phyloP scores from a whole-genome alignment of 495 filamentous ascomycete genomes.

The Penicillium paxilli region DNA sequence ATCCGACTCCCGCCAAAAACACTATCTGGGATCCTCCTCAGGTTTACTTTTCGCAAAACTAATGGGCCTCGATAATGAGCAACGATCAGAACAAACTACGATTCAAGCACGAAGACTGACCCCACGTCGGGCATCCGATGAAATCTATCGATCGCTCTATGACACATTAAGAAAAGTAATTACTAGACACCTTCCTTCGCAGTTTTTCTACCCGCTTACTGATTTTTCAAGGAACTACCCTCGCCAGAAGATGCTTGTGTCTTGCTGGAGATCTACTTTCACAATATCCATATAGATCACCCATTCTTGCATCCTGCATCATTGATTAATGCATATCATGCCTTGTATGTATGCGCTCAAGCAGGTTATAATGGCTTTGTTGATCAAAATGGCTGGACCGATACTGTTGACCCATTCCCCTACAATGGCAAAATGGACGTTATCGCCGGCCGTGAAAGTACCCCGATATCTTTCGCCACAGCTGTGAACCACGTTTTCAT shows the following conservation, averaged over 20 bases:
- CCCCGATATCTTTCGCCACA: conserved; percentile 17
- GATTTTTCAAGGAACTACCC: conserved; percentile 14
- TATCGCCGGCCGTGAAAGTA: conserved; percentile 3
- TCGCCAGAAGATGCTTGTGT: conserved; percentile 12
- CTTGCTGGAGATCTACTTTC: conserved; percentile 22
- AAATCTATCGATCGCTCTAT: conserved; percentile 13
- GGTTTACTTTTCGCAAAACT: conserved; percentile 24
- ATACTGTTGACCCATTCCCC: conserved; percentile 10
- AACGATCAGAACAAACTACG: not conserved
- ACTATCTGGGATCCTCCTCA: conserved; percentile 26
- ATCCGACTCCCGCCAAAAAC: conserved; percentile 24
- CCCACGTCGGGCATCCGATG: not conserved
- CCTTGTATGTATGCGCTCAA: conserved; percentile 14
- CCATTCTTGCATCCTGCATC: conserved; percentile 23
- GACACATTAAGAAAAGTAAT: conserved; percentile 10
- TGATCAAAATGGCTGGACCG: conserved; percentile 21
- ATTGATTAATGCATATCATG: conserved; percentile 21
- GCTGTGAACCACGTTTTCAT: conserved; percentile 24
- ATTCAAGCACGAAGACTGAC: not conserved
- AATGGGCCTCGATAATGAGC: conserved; percentile 15
- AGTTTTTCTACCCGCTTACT: not conserved
- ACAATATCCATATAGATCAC: conserved; percentile 24
- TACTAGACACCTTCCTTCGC: not conserved
- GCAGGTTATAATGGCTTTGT: conserved; percentile 8
- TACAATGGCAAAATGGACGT: conserved; percentile 17